A percentile compares a stretch with the other conserved stretches of the same genome.
Conservation (phyloP, 2,329 filamentous ascomycete genomes). For the Cryoendolithus antarcticus region DNA sequence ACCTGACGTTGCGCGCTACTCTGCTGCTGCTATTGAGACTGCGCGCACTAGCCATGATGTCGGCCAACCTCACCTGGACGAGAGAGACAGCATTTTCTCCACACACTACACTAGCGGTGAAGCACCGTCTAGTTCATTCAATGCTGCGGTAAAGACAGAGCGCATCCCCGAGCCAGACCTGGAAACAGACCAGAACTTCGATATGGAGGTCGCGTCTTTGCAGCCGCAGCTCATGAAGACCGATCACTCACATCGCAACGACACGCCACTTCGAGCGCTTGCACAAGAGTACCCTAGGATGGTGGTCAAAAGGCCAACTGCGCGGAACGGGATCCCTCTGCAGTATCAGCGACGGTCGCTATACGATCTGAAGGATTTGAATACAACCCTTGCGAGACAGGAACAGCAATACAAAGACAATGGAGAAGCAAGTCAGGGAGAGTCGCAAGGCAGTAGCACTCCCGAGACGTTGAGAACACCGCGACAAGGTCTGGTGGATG, state of each 20-base stretch:
- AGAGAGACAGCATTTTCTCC: constrained; percentile 52
- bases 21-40: constrained; percentile 4
- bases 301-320: constrained; percentile 3
- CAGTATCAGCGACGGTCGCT: constrained; percentile 20
- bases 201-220: constrained; percentile 4
- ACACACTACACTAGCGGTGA: constrained; percentile 46
- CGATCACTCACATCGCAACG: constrained; percentile 1
- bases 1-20: constrained; percentile 4
- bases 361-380: constrained; percentile 19
- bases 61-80: constrained; percentile 42
- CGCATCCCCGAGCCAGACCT: constrained; percentile 1
- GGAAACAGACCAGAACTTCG: constrained; percentile 1
- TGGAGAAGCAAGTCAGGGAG: no score
- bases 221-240: constrained; percentile 2
- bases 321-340: constrained; percentile 11
- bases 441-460: neutral
- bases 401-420: neutral
- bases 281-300: no score
- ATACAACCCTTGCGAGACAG: constrained; percentile 1
- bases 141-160: constrained; percentile 1
- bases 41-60: constrained; percentile 15
- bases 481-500: constrained; percentile 1
- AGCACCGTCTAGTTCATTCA: constrained; percentile 30
- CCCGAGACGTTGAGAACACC: constrained; percentile 1
- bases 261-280: neutral